Evolutionary conservation across 805 yeast species (phyloP), one percentile per base, ranked within the genome.

Genomic region (Cyberlindnera xishuangbannaensis): DNA sequence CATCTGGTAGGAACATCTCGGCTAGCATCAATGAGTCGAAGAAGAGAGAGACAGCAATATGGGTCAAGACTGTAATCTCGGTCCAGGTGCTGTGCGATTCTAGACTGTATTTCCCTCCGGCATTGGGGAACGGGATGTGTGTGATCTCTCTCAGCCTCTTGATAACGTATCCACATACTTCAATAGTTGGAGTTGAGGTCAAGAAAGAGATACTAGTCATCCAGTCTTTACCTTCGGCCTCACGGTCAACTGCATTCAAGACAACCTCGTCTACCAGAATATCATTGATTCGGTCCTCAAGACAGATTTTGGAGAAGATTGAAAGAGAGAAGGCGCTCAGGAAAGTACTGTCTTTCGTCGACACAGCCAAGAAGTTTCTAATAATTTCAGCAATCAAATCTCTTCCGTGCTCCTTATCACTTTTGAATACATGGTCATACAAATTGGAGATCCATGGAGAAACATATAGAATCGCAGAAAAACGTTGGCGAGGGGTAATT

Each of bases 361-460:
- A 71, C 18, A 78, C 65, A 23, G 69, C 64, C 34, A 85, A 74
- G 41, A 83, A 67, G 32, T 71, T 71, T 25, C 87, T 64, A 16
- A 85, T 65, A 9, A 84, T 57, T 28, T 71, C 75, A 1, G 80
- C 69, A 6, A 80, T 69, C 34, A 71, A 64, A 32, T 73, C 80
- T 2, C 73, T 67, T 0, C 94, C 92, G 36, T 61, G 64, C 19
- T 67, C 70, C 18, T 73, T 76, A 44, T 71, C 75, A 13, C 62
- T 64, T 26, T 69, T 47, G 47, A 65, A 79, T 7, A 83, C 77
- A 43, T 74, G 56, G 11, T 65, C 63, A 50, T 76, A 73, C 16
- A 84, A 63, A 45, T 84, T 81, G 16, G 69, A 69, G 12, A 82
- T 65, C 95, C 95, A 86, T 2, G 92, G 88, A 0, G 82, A 63